Evolutionary conservation across 305 asterid genomes (phyloP).

Genomic region (Fraxinus paxiana): DNA sequence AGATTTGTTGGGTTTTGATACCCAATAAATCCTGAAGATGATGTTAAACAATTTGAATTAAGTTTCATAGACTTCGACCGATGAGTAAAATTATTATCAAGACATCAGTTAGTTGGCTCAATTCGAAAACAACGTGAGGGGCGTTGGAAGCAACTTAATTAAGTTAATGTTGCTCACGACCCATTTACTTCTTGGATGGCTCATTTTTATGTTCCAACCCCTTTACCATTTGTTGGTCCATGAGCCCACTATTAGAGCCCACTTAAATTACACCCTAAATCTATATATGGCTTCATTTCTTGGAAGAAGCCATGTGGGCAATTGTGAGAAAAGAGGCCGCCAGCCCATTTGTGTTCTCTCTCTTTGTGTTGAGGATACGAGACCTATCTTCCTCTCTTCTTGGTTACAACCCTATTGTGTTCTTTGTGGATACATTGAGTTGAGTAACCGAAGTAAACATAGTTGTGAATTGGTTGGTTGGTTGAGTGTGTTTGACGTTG

Average conservation of each 20-base stretch:
- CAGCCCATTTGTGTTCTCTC: not conserved
- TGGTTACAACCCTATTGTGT: not conserved
- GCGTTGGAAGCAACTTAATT: too few relatives aligned
- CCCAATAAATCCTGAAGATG: too few relatives aligned
- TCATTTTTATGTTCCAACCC: not conserved
- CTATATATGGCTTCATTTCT: not conserved
- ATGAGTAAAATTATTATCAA: too few relatives aligned
- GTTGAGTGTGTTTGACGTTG: not conserved
- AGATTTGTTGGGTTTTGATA: too few relatives aligned
- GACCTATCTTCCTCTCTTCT: not conserved
- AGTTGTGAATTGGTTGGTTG: not conserved
- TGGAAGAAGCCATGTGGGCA: not conserved
- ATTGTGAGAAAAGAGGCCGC: not conserved
- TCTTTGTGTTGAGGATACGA: not conserved
- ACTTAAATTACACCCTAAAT: not conserved
- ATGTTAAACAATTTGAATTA: too few relatives aligned
- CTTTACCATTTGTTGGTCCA: not conserved
- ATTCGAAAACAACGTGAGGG: too few relatives aligned
- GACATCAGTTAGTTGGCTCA: too few relatives aligned
- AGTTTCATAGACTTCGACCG: too few relatives aligned
- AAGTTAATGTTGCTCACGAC: too few relatives aligned
- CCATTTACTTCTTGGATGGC: too few relatives aligned
- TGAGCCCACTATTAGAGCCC: not conserved
- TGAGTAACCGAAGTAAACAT: not conserved
- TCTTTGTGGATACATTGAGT: not conserved